Evolutionary conservation across 192 early-diverging fungal genomes (phyloP).

Genomic region (Dispira parvispora): DNA sequence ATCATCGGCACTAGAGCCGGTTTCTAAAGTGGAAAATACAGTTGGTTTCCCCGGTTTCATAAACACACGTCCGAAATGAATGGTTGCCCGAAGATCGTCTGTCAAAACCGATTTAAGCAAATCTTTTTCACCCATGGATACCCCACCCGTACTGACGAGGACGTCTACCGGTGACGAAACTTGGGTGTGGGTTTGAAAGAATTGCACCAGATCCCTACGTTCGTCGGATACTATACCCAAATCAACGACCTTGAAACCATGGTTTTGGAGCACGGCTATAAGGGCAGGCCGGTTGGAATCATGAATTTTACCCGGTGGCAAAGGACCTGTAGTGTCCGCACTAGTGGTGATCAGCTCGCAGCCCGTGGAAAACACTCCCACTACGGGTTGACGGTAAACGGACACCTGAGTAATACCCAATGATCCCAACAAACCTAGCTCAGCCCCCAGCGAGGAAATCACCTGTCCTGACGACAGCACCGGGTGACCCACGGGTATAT

Average conservation of each 20-base stretch:
- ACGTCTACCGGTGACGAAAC: conserved; percentile 38
- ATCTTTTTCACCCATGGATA: conserved; percentile 97
- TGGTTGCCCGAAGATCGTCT: conserved; percentile 49
- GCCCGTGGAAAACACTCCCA: conserved; percentile 79
- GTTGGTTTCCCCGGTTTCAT: conserved; percentile 96
- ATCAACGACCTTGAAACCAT: conserved; percentile 51
- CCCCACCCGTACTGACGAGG: conserved; percentile 83
- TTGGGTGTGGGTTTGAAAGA: conserved; percentile 13
- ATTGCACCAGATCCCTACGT: conserved; percentile 32
- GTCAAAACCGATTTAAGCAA: conserved; percentile 76
- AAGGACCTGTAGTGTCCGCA: too few relatives aligned
- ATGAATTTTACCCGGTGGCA: conserved; percentile 41
- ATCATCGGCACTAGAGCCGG: conserved; percentile 9
- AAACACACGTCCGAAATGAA: conserved; percentile 78
- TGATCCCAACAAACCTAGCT: conserved; percentile 67
- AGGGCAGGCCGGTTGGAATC: conserved; percentile 80
- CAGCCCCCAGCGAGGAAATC: conserved; percentile 57
- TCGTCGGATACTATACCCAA: conserved; percentile 59
- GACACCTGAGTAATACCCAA: conserved; percentile 45
- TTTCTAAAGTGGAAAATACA: conserved; percentile 68
- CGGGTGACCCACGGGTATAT: conserved; percentile 40
- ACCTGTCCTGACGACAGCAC: conserved; percentile 37
- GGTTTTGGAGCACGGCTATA: conserved; percentile 34
- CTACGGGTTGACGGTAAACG: conserved; percentile 41
- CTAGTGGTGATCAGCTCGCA: conserved; percentile 46